phyloP scores from a whole-genome alignment of 73 alveolate species.

The Symbiodinium natans region DNA sequence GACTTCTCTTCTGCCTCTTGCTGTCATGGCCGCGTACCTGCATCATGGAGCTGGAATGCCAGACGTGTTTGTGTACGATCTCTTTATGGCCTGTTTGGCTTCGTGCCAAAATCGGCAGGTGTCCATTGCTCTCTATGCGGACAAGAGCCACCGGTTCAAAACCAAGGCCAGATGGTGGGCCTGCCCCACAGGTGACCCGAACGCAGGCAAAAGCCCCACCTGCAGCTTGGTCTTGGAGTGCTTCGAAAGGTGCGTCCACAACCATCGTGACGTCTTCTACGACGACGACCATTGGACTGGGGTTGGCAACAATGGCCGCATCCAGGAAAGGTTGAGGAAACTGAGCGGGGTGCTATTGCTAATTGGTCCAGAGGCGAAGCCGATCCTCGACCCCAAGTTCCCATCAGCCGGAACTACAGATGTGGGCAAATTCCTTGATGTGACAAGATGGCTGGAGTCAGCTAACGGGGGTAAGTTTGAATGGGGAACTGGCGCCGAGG shows the following conservation, averaged over 20 bases:
- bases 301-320: not conserved
- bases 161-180: not conserved
- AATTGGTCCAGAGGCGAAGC: not conserved
- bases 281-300: not conserved
- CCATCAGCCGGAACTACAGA: not conserved
- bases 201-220: slow-evolving; percentile 11
- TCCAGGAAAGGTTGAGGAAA: not conserved
- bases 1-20: not conserved
- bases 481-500: slow-evolving; percentile 4
- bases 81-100: slow-evolving; percentile 31
- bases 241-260: not conserved
- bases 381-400: not conserved
- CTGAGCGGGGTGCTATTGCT: not conserved
- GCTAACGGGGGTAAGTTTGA: not conserved
- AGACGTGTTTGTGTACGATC: not conserved
- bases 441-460: not conserved
- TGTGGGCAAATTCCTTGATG: not conserved
- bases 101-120: slow-evolving; percentile 18
- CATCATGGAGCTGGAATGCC: not conserved
- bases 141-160: not conserved
- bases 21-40: not conserved
- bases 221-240: not conserved
- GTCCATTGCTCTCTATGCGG: not conserved
- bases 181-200: not conserved
- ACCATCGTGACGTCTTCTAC: not conserved